Percentiles rank a stretch among this genome's conserved stretches.
These are phyloP conservation scores for Schrenkiella parvula DNA, from an alignment of 345 rosid genomes.

Conservation along the genomic window DNA sequence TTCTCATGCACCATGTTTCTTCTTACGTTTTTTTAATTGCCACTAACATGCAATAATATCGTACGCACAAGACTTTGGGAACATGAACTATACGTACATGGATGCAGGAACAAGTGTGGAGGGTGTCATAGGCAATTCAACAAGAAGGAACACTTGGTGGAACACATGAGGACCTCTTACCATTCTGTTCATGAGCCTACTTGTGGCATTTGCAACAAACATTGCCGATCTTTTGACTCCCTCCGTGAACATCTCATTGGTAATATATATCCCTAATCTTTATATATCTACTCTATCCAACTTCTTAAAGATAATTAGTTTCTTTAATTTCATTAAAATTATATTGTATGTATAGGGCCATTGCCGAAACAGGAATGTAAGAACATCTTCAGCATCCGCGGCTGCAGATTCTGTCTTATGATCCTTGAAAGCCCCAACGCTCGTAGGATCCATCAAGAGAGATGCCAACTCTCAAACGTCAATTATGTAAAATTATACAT, in stretches of 20 bases:
- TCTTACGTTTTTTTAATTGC: not conserved
- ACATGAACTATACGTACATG: not conserved
- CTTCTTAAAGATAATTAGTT: not conserved
- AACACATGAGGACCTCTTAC: constrained; percentile 73
- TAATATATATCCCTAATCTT: not conserved
- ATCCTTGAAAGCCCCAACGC: constrained; percentile 55
- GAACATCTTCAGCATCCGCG: constrained; percentile 52
- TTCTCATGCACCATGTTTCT: not conserved
- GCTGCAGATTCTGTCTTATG: constrained; percentile 66
- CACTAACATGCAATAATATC: not conserved
- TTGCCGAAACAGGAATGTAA: constrained; percentile 81
- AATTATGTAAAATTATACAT: constrained; percentile 30
- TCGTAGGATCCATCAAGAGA: constrained; percentile 62
- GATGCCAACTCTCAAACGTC: constrained; percentile 52
- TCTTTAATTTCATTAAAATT: not conserved
- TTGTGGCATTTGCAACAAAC: constrained; percentile 72
- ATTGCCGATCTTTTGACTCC: constrained; percentile 79
- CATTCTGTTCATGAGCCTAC: constrained; percentile 83
- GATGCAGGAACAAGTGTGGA: constrained; percentile 70
- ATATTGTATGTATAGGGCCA: constrained; percentile 46
- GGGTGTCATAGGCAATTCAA: constrained; percentile 87
- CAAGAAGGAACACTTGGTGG: constrained; percentile 76
- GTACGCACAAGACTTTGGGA: not conserved
- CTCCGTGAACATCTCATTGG: constrained; percentile 86
- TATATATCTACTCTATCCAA: not conserved